Base-by-base conservation (phyloP, 2,329 filamentous ascomycete species). In the Trichoderma brevicompactum region DNA sequence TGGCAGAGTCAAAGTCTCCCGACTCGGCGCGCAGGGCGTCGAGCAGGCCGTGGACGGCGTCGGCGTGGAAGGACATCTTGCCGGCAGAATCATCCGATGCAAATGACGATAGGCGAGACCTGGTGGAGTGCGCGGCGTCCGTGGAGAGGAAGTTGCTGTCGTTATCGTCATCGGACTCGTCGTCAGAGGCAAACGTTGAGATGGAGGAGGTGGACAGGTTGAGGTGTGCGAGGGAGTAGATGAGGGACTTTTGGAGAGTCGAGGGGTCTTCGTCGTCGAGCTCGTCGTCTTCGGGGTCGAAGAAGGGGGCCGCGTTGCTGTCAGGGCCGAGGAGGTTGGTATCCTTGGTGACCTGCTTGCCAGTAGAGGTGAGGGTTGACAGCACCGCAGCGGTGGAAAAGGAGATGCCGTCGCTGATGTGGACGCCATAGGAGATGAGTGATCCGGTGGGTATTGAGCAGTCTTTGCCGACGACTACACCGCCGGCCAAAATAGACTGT, bases 21-120 rank as follows among this genome's bases (percentile, higher is more conserved):
- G 87, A 85, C 12, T 88, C 87, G 23, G 89, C 90, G 59, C 90
- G 89, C 48, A 98, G 83, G 28, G 92, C 91, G 72, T 97, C 94
- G 68, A 94, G 85, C n/a, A 98, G 85, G 67, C 92, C 94, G 69
- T 89, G 84, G 3, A 94, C 91, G 32, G 94, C 94, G 73, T 97
- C 94, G 67, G 89, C 84, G 75, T 97, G 92, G 83, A 98, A 98
- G 65, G 80, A 77, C 38, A 77, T 70, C 68, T 75, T 78, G 65
- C 77, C 79, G 15, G 88, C 87, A 0, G 89, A 92, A 70, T 89
- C 85, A 52, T 91, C 86, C 0, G 90, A 93, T 46, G 89, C 85
- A 73, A 94, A 92, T 52, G 89, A 92, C 34, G 87, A 88, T 43
- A 87, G 84, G 64, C 89, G 85, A 0, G 87, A 89, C 66, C 87